A percentile compares a stretch with the other conserved stretches of the same genome.
Evolutionary conservation across 1,284 basidiomycete species (phyloP).

Genomic region (Ceratobasidium sp.): DNA sequence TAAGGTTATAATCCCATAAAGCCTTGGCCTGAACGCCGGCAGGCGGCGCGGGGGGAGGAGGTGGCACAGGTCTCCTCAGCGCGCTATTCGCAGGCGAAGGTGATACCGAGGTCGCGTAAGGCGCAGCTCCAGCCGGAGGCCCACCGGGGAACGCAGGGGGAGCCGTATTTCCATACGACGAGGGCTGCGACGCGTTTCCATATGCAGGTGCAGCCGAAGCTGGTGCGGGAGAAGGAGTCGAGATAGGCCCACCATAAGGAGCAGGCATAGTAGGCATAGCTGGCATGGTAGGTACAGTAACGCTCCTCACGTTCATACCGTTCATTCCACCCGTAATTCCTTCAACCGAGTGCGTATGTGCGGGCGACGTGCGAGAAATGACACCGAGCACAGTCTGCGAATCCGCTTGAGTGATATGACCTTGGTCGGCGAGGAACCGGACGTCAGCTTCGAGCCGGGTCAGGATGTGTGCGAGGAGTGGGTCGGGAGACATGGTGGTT

Average conservation of each 20-base stretch:
- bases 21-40: slow-evolving; percentile 61
- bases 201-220: slow-evolving; percentile 49
- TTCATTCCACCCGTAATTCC: slow-evolving; percentile 45
- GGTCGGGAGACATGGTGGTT: slow-evolving; percentile 51
- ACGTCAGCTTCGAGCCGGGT: slow-evolving; percentile 71
- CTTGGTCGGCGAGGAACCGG: slow-evolving; percentile 68
- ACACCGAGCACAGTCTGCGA: slow-evolving; percentile 64
- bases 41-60: slow-evolving; percentile 52
- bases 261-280: slow-evolving; percentile 43
- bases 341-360: slow-evolving; percentile 37
- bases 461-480: slow-evolving; percentile 66
- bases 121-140: neutral
- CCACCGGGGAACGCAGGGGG: slow-evolving; percentile 30
- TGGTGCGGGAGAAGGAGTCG: slow-evolving; percentile 42
- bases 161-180: slow-evolving; percentile 26
- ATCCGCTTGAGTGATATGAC: slow-evolving; percentile 65
- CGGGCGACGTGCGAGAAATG: slow-evolving; percentile 54
- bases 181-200: neutral
- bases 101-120: neutral
- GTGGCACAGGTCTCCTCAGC: slow-evolving; percentile 38
- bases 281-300: slow-evolving; percentile 10
- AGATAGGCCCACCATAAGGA: neutral
- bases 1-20: slow-evolving; percentile 73
- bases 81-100: slow-evolving; percentile 19
- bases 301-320: slow-evolving; percentile 24